Base-by-base conservation (phyloP, 2,329 filamentous ascomycete genomes). In the Penicillium brasilianum region DNA sequence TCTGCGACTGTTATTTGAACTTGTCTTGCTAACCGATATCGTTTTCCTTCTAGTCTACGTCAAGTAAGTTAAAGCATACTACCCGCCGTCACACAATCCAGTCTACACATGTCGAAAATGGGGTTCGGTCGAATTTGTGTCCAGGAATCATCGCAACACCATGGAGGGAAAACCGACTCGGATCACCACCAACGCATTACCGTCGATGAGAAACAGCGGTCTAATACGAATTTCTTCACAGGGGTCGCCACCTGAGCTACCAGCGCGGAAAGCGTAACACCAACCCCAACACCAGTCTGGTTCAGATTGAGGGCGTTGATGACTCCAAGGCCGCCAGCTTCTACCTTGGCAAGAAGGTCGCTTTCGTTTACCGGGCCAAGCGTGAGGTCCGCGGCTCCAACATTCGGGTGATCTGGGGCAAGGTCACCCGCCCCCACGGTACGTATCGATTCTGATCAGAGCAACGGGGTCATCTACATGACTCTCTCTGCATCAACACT, bases 361-460 rank as follows among this genome's bases (percentile, higher is more conserved):
- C 95, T 81, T 99, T 93, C 83, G 93, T 99, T 83, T 99, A 98
- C 88, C 92, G 93, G 80, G 94, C 90, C 75, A 89, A 92, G 84
- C 93, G 89, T 84, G 92, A 97, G 87, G 87, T 97, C 79, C 91
- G 94, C 77, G 95, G 95, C 81, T 94, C 93, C 82, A 98, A 98
- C 90, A 96, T 98, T 85, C 89, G 94, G 79, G 90, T 98, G 75
- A 97, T 98, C 86, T 98, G 93, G 93, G 94, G 94, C 86, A 97
- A 97, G 87, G 90, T 98, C 81, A 96, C 92, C 80, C 87, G 93
- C 79, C 90, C 93, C 81, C 94, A 98, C 85, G 94, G 91, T 94
- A 91, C 75, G 83, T 81, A 56, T 53, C 53, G n/a, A 30, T 37
- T 54, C 37, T 20, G 25, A 54, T 39, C 8, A 41, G 52, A 44